A percentile compares a stretch with the other conserved stretches of the same genome.
Conservation (phyloP, 495 filamentous ascomycete species). For the Penicillium daleae region DNA sequence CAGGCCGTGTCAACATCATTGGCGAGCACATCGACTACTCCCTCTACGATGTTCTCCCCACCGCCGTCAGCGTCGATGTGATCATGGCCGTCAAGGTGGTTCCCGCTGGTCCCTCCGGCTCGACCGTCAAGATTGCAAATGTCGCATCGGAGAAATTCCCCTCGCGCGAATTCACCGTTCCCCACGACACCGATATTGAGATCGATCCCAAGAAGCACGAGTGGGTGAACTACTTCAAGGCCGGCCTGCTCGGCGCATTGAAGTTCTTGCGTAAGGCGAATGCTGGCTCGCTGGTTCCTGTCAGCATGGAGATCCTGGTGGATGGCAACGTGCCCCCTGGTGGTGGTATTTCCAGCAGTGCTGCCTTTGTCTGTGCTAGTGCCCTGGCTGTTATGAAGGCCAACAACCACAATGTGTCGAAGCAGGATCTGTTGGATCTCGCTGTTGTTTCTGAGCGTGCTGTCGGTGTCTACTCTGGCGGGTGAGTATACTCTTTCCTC, state of each 20-base stretch:
- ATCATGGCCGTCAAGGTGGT: slow-evolving; percentile 80
- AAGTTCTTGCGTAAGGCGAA: slow-evolving; percentile 75
- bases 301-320: slow-evolving; percentile 84
- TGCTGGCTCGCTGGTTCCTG: slow-evolving; percentile 57
- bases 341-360: slow-evolving; percentile 90
- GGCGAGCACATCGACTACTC: slow-evolving; percentile 99
- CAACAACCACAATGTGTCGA: slow-evolving; percentile 83
- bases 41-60: slow-evolving; percentile 92
- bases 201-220: slow-evolving; percentile 84
- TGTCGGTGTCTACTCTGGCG: slow-evolving; percentile 95
- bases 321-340: slow-evolving; percentile 92
- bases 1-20: slow-evolving; percentile 96
- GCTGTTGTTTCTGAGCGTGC: slow-evolving; percentile 93
- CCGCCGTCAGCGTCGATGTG: slow-evolving; percentile 89
- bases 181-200: slow-evolving; percentile 66
- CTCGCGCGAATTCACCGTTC: slow-evolving; percentile 72
- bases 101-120: slow-evolving; percentile 41
- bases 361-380: slow-evolving; percentile 90
- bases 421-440: slow-evolving; percentile 85
- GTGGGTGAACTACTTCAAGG: slow-evolving; percentile 99
- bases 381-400: slow-evolving; percentile 86
- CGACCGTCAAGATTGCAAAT: slow-evolving; percentile 73
- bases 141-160: slow-evolving; percentile 77
- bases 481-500: slow-evolving; percentile 53
- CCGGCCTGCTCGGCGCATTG: slow-evolving; percentile 80